Percentiles rank a stretch among this genome's conserved stretches.
These are phyloP conservation scores for Podospora pseudoanserina DNA, from an alignment of 495 filamentous ascomycete species.

Conservation along the genomic window DNA sequence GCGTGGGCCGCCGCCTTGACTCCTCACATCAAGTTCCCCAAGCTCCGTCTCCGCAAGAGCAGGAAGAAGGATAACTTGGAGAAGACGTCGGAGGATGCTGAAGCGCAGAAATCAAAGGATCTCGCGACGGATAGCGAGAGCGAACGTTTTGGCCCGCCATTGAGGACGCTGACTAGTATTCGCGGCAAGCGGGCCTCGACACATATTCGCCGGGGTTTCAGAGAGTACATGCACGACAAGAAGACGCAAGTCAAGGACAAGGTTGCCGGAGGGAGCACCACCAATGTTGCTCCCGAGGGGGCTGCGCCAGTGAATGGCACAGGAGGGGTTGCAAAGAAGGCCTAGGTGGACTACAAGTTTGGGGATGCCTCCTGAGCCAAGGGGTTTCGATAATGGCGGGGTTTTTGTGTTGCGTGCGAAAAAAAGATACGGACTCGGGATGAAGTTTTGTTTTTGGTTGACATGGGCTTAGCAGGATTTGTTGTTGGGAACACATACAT, in stretches of 20 bases:
- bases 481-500: not conserved
- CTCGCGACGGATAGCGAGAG: constrained; percentile 8
- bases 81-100: not conserved
- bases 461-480: not conserved
- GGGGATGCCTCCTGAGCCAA: not conserved
- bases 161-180: constrained; percentile 24
- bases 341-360: not conserved
- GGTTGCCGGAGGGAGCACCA: constrained; percentile 9
- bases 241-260: constrained; percentile 26
- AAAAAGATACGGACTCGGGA: not conserved
- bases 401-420: not conserved
- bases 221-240: constrained; percentile 31
- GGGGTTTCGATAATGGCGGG: not conserved
- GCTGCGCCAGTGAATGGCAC: not conserved
- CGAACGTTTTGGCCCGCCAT: constrained; percentile 13
- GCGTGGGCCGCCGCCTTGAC: constrained; percentile 23
- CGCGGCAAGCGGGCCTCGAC: constrained; percentile 23
- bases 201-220: constrained; percentile 26
- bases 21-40: constrained; percentile 20
- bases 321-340: not conserved
- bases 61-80: constrained; percentile 11
- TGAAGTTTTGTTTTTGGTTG: not conserved
- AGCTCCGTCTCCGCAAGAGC: constrained; percentile 19
- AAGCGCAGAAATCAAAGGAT: not conserved
- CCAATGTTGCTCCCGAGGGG: not conserved